These are phyloP conservation scores for Solanum megistacrolobum DNA, from an alignment of 257 asterid species.

Conservation along the genomic window DNA sequence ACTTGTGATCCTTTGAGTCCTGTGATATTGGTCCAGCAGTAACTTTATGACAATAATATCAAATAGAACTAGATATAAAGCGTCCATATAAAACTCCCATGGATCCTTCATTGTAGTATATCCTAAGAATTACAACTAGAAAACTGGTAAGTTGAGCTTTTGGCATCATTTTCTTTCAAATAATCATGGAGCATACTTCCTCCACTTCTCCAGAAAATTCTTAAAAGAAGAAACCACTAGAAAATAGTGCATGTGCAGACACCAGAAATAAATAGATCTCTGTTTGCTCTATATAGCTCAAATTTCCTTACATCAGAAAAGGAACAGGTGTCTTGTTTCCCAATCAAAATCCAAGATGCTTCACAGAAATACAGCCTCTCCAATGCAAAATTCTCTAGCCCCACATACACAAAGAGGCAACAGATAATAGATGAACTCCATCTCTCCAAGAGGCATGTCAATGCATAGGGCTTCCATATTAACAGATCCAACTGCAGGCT, in stretches of 20 bases:
- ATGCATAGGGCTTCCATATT: not conserved
- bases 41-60: not conserved
- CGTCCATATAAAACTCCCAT: not conserved
- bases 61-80: not conserved
- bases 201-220: slow-evolving; percentile 6
- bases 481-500: slow-evolving; percentile 17
- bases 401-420: slow-evolving; percentile 1
- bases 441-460: not conserved
- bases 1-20: not conserved
- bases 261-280: not conserved
- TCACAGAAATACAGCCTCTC: not conserved
- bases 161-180: not conserved
- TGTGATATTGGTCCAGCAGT: not conserved
- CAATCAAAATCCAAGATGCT: not conserved
- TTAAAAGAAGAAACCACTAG: slow-evolving; percentile 3
- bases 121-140: not conserved
- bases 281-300: not conserved
- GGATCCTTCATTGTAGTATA: not conserved
- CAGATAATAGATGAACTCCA: slow-evolving; percentile 4
- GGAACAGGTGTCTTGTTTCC: not conserved
- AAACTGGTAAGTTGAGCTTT: not conserved
- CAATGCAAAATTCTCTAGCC: not conserved
- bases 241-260: not conserved
- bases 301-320: slow-evolving; percentile 15
- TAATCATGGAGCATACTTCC: not conserved